phyloP scores from a whole-genome alignment of 2,329 filamentous ascomycete genomes.

The Nannizziopsis barbatae region DNA sequence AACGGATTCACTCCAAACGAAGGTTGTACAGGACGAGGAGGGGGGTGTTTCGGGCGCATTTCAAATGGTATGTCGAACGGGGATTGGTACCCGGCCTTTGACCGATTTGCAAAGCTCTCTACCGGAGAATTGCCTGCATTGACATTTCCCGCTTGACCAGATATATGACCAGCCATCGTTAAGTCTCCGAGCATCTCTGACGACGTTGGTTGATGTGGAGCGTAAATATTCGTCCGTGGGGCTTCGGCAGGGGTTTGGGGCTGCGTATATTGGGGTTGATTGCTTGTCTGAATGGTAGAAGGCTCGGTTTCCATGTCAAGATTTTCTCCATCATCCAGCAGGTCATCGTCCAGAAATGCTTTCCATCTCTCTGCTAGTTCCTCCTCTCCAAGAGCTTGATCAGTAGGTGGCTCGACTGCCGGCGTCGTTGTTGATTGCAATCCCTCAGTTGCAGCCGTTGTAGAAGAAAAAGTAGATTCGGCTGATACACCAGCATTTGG shows the following conservation, averaged over 20 bases:
- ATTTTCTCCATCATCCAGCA: conserved; percentile 53
- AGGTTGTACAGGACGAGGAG: conserved; percentile 31
- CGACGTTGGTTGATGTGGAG: conserved; percentile 41
- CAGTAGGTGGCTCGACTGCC: background rate
- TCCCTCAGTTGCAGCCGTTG: background rate
- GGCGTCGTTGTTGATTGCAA: background rate
- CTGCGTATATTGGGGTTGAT: conserved; percentile 10
- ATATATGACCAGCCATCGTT: conserved; percentile 17
- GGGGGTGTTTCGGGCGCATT: conserved; percentile 48
- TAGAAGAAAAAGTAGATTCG: background rate
- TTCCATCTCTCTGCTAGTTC: conserved; percentile 75
- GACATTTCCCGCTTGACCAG: background rate
- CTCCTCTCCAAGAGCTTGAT: conserved; percentile 33
- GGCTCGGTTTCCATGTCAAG: background rate
- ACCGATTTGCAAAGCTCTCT: conserved; percentile 80
- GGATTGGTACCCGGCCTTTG: conserved; percentile 84
- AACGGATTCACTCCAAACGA: conserved; percentile 40
- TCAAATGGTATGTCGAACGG: conserved; percentile 94
- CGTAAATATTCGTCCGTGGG: conserved; percentile 36
- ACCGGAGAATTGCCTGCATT: background rate
- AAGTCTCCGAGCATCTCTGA: conserved; percentile 36
- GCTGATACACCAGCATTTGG: conserved; percentile 29
- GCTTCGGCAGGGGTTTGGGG: conserved; percentile 4
- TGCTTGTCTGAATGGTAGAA: background rate
- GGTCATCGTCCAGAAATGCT: conserved; percentile 65